These are phyloP conservation scores for Sugiyamaella marilandica DNA, from an alignment of 805 yeast species.

Conservation along the genomic window DNA sequence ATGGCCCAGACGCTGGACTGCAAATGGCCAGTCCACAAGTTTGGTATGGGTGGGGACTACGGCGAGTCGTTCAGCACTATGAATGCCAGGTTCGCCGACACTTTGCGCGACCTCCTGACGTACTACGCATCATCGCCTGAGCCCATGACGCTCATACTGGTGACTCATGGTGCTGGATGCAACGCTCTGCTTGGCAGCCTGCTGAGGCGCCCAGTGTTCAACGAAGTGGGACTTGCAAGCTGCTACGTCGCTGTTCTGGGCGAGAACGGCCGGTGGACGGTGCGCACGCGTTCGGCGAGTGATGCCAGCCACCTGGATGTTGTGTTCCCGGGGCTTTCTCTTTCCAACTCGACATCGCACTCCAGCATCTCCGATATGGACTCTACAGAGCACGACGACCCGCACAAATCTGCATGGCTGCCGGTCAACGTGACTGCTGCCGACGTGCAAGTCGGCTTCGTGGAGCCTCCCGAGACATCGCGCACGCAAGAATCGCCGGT, in stretches of 20 bases:
- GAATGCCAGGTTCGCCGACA: conserved; percentile 31
- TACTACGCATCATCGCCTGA: conserved; percentile 17
- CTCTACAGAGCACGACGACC: neutral
- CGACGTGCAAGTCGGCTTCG: neutral
- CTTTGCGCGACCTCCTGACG: conserved; percentile 25
- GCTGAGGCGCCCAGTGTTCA: conserved; percentile 29
- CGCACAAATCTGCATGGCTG: neutral
- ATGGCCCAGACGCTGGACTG: conserved; percentile 20
- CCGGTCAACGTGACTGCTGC: neutral
- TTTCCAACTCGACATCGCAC: neutral
- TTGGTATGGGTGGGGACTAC: conserved; percentile 32
- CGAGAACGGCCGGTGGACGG: neutral
- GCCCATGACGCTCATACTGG: conserved; percentile 26
- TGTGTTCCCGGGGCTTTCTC: neutral
- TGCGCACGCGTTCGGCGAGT: neutral
- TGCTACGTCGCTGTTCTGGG: conserved; percentile 13
- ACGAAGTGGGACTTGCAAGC: conserved; percentile 28
- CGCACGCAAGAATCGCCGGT: neutral
- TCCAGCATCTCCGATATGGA: conserved; percentile 2
- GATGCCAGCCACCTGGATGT: neutral
- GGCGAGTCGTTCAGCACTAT: conserved; percentile 36
- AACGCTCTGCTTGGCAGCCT: conserved; percentile 35
- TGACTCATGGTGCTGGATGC: conserved; percentile 39
- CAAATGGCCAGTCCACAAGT: conserved; percentile 23
- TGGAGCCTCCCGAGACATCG: neutral